A percentile compares a stretch with the other conserved stretches of the same genome.
These are phyloP conservation scores for Eucalyptus sideroxylon DNA, from an alignment of 345 rosid genomes.

Conservation along the genomic window DNA sequence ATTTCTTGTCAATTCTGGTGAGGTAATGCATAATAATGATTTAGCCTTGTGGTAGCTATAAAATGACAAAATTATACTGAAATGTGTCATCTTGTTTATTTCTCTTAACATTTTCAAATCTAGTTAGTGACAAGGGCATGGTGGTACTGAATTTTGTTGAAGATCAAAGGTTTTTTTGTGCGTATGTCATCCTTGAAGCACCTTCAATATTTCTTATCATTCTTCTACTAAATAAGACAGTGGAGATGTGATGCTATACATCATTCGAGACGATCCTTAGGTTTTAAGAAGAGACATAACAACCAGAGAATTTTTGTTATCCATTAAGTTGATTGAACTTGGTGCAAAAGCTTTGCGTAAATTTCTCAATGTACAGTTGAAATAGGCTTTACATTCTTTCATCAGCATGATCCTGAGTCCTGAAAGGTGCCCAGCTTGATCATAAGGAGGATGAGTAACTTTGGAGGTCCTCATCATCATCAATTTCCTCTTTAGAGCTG, in stretches of 20 bases:
- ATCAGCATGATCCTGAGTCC: background rate
- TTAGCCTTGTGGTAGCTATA: background rate
- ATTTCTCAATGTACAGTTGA: background rate
- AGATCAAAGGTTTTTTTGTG: background rate
- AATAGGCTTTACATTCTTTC: background rate
- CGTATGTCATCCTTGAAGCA: background rate
- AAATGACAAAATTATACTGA: background rate
- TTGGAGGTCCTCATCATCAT: background rate
- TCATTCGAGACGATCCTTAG: background rate
- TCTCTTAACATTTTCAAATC: background rate
- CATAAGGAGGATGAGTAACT: constrained; percentile 1
- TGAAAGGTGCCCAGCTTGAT: background rate
- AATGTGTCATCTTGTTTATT: background rate
- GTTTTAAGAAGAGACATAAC: background rate
- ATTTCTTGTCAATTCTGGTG: background rate
- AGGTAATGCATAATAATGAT: background rate
- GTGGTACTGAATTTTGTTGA: background rate
- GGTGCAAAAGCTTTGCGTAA: background rate
- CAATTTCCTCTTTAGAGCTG: background rate
- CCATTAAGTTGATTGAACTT: background rate
- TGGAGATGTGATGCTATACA: background rate
- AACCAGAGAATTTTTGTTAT: background rate
- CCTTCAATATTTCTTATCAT: background rate
- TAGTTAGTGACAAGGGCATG: background rate
- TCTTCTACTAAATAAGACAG: background rate